These are phyloP conservation scores for Aegilops tauschii DNA, from an alignment of 176 grass and related monocot genomes.

Conservation along the genomic window DNA sequence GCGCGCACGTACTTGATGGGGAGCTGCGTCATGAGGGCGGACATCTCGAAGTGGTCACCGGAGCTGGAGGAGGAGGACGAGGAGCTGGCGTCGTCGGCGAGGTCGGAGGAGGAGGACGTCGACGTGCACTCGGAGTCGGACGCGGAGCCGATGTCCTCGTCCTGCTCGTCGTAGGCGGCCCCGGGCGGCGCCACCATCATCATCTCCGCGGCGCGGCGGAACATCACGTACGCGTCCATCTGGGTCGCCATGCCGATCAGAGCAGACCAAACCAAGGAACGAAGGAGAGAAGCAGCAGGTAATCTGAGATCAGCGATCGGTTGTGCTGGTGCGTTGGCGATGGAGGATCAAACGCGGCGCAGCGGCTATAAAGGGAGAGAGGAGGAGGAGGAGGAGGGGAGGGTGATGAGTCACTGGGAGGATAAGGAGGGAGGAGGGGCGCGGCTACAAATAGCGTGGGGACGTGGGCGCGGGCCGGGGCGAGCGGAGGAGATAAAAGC, in stretches of 20 bases:
- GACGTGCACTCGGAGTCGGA: conserved; percentile 48
- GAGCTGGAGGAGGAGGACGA: conserved; percentile 27
- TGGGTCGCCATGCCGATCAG: not conserved
- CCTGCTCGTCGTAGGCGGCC: conserved; percentile 37
- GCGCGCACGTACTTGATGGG: conserved; percentile 51
- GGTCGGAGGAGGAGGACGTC: conserved; percentile 36
- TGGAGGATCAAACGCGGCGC: not conserved
- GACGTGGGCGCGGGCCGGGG: not conserved
- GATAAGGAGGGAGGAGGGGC: conserved; percentile 31
- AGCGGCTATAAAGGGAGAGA: not conserved
- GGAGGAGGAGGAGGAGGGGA: not conserved
- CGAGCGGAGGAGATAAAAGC: conserved; percentile 28
- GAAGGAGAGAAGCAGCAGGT: not conserved
- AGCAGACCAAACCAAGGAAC: not conserved
- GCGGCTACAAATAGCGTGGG: not conserved
- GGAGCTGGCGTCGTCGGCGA: conserved; percentile 54
- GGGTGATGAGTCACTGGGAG: conserved; percentile 13
- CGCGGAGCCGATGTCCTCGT: conserved; percentile 65
- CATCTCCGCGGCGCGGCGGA: not conserved
- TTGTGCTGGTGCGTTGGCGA: not conserved
- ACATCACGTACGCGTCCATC: conserved; percentile 45
- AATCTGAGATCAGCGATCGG: not conserved
- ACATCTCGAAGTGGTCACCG: conserved; percentile 55
- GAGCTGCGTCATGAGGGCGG: conserved; percentile 55
- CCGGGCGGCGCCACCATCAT: not conserved